Evolutionary conservation across 345 rosid genomes (phyloP), one percentile per base, ranked within the genome.

Genomic region (Hevea brasiliensis): DNA sequence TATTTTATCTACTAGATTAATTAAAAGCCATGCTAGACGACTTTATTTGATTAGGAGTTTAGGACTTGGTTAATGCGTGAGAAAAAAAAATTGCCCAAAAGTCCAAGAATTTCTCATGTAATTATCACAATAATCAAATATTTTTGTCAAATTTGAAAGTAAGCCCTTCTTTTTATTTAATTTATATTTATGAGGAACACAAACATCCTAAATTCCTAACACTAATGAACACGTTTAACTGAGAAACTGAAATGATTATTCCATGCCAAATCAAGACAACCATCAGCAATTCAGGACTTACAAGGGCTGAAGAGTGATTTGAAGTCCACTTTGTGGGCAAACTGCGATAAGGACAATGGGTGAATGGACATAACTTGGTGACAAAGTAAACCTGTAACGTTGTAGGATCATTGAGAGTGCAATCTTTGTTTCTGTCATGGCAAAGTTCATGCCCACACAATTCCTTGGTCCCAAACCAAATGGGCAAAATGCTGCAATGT

Each of bases 391-490:
- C 17, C 48, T 61, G 67, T 80, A 82, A 3, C 59, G 71, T 13
- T 80, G 80, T 4, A 84, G 81, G 24, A 86, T 82, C 84, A 86
- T 82, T 0, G 82, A 74, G 15, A 82, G 74, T 3, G 78, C 76
- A 51, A 78, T 70, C 78, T 84, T 84, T 4, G 71, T 61, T 68
- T 80, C 85, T 0, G 74, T 23, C 0, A 55, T 61, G 6, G 85
- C 77, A 26, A 86, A 82, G 74, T 67, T 80, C 70, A 70, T 53
- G 7, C 82, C 75, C 6, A 61, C 85, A 24, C 77, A 85, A 44
- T 11, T 77, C 47, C 84, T 40, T 4, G 74, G 81, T 63, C 88
- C 88, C 45, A 77, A 37, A 12, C 84, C 59, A 3, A 81, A 86
- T 1, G 89, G 84, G 13, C 80, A 6, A 71, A 72, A 81, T 9